These are phyloP conservation scores for Barnettozyma sucrosica DNA, from an alignment of 805 yeast species.

Conservation along the genomic window DNA sequence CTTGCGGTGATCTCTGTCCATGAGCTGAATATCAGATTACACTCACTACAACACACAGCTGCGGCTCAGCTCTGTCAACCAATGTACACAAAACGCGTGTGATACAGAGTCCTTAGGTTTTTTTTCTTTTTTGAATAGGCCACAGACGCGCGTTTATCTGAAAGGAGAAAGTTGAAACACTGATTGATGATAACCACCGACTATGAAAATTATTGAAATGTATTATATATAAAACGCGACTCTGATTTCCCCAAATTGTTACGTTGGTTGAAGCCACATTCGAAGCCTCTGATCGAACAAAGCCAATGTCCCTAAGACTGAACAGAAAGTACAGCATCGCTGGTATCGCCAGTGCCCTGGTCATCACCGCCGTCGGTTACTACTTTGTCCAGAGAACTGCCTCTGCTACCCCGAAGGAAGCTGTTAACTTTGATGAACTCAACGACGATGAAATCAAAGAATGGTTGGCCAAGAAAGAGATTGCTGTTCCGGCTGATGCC, in stretches of 20 bases:
- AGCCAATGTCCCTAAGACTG: slow-evolving; percentile 9
- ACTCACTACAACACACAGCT: too few species aligned
- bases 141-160: slow-evolving; percentile 1
- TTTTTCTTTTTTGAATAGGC: not conserved
- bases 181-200: too few species aligned
- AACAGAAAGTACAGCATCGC: slow-evolving; percentile 14
- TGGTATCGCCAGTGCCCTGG: slow-evolving; percentile 11
- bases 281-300: not conserved
- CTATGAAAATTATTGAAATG: too few species aligned
- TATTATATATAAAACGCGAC: not conserved
- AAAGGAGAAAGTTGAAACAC: slow-evolving; percentile 6
- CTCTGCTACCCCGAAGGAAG: slow-evolving; percentile 8
- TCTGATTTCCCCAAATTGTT: not conserved
- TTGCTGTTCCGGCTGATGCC: slow-evolving; percentile 12
- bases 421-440: slow-evolving; percentile 4
- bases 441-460: slow-evolving; percentile 11
- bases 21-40: too few species aligned
- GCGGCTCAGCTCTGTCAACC: too few species aligned
- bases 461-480: slow-evolving; percentile 6
- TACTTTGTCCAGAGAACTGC: slow-evolving; percentile 17
- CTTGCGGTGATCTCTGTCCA: slow-evolving; percentile 17
- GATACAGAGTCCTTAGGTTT: too few species aligned
- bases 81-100: too few species aligned
- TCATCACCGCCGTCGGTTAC: slow-evolving; percentile 14
- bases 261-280: not conserved